These are phyloP conservation scores for Ophiostoma novo-ulmi DNA, from an alignment of 2,329 filamentous ascomycete genomes.

Conservation along the genomic window DNA sequence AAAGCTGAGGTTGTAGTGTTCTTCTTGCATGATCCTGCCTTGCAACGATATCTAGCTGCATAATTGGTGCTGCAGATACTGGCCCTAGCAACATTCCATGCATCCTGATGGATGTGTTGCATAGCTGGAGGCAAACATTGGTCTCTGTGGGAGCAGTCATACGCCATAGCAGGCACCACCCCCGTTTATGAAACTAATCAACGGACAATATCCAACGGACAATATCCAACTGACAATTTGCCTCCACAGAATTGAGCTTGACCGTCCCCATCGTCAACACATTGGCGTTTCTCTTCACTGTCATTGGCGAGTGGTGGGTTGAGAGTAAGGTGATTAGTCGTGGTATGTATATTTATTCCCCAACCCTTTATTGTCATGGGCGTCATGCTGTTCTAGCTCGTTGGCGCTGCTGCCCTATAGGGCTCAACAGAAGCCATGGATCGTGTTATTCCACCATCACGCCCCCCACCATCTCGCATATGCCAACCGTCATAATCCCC, in stretches of 20 bases:
- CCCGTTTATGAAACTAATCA: neutral
- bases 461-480: neutral
- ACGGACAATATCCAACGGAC: neutral
- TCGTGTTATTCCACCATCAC: neutral
- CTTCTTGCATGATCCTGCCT: neutral
- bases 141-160: neutral
- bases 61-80: neutral
- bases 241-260: conserved; percentile 68
- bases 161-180: neutral
- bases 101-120: neutral
- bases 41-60: neutral
- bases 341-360: conserved; percentile 46
- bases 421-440: neutral
- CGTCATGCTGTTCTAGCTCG: neutral
- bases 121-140: neutral
- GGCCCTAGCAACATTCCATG: neutral
- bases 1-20: neutral
- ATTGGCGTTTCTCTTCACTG: conserved; percentile 90
- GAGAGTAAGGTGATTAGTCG: conserved; percentile 84
- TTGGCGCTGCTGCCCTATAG: neutral
- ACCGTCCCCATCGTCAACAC: conserved; percentile 95
- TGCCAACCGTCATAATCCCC: neutral
- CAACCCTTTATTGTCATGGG: conserved; percentile 21
- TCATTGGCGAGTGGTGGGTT: conserved; percentile 90
- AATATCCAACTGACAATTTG: conserved; percentile 1